Evolutionary conservation across 2,329 filamentous ascomycete genomes (phyloP).

Genomic region (Scytalidium sp.): DNA sequence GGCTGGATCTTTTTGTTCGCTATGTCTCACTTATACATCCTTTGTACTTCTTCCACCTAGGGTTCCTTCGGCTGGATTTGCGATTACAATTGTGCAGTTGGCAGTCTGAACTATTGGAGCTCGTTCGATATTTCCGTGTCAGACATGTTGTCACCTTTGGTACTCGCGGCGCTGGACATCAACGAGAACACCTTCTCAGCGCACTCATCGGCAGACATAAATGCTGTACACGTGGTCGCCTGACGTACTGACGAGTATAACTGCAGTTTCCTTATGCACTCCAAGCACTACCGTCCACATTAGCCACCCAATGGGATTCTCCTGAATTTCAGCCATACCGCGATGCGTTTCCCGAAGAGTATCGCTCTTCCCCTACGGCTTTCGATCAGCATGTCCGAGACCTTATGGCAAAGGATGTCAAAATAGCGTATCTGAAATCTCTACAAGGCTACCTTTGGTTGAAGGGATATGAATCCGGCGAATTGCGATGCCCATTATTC

Average conservation of each 20-base stretch:
- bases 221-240: background rate
- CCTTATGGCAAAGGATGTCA: constrained; percentile 69
- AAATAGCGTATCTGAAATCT: constrained; percentile 73
- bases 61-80: no score
- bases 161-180: background rate
- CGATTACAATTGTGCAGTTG: no score
- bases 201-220: background rate
- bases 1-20: no score
- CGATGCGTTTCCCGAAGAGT: constrained; percentile 66
- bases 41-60: no score
- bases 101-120: no score
- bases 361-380: constrained; percentile 53
- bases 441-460: constrained; percentile 80
- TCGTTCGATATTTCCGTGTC: no score
- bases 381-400: constrained; percentile 67
- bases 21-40: no score
- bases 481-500: constrained; percentile 71
- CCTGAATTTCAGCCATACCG: constrained; percentile 64
- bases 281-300: constrained; percentile 58
- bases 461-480: constrained; percentile 67
- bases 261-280: constrained; percentile 75
- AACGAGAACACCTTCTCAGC: background rate
- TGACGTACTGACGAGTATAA: constrained; percentile 8
- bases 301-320: constrained; percentile 65
- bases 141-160: background rate